These are phyloP conservation scores for Neurospora sp. DNA, from an alignment of 495 filamentous ascomycete genomes.

Conservation along the genomic window DNA sequence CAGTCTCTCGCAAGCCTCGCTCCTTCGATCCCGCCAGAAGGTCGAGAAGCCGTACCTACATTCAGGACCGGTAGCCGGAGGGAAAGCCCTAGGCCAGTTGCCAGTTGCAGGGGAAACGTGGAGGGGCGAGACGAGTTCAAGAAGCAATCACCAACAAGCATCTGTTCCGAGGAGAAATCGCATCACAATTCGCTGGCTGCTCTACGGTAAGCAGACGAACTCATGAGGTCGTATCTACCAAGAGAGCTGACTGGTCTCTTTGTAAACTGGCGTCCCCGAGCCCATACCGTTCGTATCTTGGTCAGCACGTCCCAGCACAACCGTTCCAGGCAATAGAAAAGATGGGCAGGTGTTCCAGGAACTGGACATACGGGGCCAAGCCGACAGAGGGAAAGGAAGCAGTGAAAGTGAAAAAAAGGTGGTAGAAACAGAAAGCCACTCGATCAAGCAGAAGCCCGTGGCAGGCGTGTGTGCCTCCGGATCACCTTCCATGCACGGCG, in stretches of 20 bases:
- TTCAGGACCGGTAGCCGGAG: not conserved
- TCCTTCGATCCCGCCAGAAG: not conserved
- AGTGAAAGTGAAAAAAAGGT: not conserved
- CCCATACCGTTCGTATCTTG: not conserved
- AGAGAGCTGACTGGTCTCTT: not conserved
- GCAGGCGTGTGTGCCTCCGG: not conserved
- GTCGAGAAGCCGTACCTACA: not conserved
- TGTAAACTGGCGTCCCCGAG: not conserved
- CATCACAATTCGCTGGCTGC: not conserved
- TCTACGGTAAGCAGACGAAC: not conserved
- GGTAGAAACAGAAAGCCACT: conserved; percentile 1
- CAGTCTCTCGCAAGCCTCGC: not conserved
- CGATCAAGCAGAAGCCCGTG: conserved; percentile 10
- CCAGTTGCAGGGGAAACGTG: not conserved
- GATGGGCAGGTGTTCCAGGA: not conserved
- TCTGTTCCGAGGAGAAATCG: not conserved
- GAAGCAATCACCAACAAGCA: not conserved
- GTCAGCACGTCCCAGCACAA: not conserved
- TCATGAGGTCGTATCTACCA: not conserved
- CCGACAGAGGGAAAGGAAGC: not conserved
- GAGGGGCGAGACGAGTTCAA: not conserved
- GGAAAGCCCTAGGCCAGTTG: not conserved
- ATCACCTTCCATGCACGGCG: not conserved
- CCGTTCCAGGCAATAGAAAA: not conserved
- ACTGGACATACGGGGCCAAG: not conserved